Base-by-base conservation (phyloP, 2,329 filamentous ascomycete species). In the Pyricularia sp. region DNA sequence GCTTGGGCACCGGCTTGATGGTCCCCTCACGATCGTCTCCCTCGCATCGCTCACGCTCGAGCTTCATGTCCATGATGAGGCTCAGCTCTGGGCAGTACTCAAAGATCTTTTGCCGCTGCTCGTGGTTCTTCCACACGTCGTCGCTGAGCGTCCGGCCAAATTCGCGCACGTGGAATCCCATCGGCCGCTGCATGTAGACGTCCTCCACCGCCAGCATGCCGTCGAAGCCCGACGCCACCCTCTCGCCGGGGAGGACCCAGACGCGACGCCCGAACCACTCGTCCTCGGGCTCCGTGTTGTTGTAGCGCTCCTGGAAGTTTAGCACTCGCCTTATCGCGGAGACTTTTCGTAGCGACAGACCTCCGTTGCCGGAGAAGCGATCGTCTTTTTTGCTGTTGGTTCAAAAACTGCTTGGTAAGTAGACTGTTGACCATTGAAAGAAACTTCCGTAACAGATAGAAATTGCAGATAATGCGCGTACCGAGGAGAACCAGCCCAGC, bases 41-140 rank as follows among this genome's bases (percentile, higher is more conserved):
- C 0, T 74, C 71, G 72, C 83, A 85, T 23, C 82, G 76, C 75
- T 84, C 80, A 63, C 79, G 75, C 76, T 84, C 82, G 12, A 85
- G 75, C 75, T 85, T 85, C 85, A 87, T 87, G 61, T 84, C 81
- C 79, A 86, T 80, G 69, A 86, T 83, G 73, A 87, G 78, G 71
- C 79, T 81, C 25, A 87, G 74, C 74, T 87, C 85, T 1, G 85
- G 85, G 71, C 85, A 87, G 75, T 87, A 87, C 23, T 82, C 77
- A 71, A 85, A 83, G 28, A 86, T 84, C 68, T 79, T 75, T 71
- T 81, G 79, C 42, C 85, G 78, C 70, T 80, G 77, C 1, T 72
- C 73, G 1, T 75, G 76, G 66, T 82, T 76, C 69, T 79, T 79
- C 85, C 85, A 87, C 20, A 86, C 80, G 2, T 73, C 76, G 26